Conservation (phyloP, 78 protist species). For the Capsaspora owczarzaki region DNA sequence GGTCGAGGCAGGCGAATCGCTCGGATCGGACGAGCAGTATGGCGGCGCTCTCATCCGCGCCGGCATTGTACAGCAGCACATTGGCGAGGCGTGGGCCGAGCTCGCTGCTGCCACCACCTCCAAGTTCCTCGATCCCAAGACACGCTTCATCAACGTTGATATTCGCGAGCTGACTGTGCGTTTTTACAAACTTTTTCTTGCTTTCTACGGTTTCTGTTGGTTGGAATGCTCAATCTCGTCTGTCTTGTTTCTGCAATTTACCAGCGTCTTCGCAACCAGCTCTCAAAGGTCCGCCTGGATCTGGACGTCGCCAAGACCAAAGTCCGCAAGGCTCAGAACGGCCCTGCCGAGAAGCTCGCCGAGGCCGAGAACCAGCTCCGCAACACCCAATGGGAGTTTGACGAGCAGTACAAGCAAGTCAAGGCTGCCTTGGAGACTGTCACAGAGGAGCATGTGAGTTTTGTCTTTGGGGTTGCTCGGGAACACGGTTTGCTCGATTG, state of each 20-base stretch:
- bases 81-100: neutral
- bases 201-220: neutral
- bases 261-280: neutral
- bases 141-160: no score
- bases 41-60: neutral
- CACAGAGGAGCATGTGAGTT: no score
- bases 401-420: neutral
- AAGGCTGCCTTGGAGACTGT: no score
- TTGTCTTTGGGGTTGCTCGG: no score
- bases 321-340: neutral
- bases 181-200: neutral
- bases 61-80: neutral
- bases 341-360: neutral
- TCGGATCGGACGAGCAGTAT: no score
- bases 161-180: no score
- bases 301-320: neutral
- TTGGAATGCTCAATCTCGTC: neutral
- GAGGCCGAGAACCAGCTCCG: neutral
- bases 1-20: no score
- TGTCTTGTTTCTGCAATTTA: neutral
- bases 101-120: no score
- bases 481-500: no score
- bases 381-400: neutral
- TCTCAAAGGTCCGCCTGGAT: neutral
- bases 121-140: no score